These are phyloP conservation scores for Leucosporidium scottii DNA, from an alignment of 768 basidiomycete species.

Conservation along the genomic window DNA sequence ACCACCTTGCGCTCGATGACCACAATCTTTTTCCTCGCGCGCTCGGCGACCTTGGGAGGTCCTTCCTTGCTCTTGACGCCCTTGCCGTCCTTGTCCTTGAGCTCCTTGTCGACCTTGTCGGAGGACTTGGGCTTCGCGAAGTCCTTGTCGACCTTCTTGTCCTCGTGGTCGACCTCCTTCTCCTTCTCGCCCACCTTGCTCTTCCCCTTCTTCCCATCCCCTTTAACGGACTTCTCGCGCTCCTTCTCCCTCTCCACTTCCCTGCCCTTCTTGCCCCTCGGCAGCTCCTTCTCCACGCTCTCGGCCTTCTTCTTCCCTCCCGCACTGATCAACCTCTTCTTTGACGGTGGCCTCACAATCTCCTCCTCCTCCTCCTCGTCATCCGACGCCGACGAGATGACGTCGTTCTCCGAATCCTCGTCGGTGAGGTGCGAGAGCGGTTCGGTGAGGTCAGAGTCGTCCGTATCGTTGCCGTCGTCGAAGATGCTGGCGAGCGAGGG, in stretches of 20 bases:
- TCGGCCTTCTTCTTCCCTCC: conserved; percentile 1
- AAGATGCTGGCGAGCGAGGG: conserved; percentile 2
- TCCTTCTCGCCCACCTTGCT: not conserved
- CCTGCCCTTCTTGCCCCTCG: not conserved
- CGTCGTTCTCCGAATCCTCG: conserved; percentile 3
- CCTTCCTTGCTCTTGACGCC: not conserved
- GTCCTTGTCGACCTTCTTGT: not conserved
- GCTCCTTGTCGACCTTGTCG: not conserved
- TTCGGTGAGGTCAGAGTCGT: conserved; percentile 31
- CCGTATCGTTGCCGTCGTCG: conserved; percentile 15
- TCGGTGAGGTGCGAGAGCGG: conserved; percentile 30
- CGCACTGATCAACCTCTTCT: not conserved
- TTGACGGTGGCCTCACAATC: not conserved
- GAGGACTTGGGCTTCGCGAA: not conserved
- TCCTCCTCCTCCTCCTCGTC: conserved; percentile 1
- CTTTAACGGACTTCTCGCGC: not conserved
- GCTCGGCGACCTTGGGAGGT: no score
- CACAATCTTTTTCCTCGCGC: no score
- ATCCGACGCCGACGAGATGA: not conserved
- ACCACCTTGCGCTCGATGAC: not conserved
- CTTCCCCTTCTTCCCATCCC: not conserved
- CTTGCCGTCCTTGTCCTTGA: conserved; percentile 1
- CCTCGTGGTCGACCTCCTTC: not conserved
- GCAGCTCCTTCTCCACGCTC: not conserved
- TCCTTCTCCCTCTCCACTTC: not conserved